Evolutionary conservation across 805 yeast genomes (phyloP).

Genomic region (Ogataea glucozyma): DNA sequence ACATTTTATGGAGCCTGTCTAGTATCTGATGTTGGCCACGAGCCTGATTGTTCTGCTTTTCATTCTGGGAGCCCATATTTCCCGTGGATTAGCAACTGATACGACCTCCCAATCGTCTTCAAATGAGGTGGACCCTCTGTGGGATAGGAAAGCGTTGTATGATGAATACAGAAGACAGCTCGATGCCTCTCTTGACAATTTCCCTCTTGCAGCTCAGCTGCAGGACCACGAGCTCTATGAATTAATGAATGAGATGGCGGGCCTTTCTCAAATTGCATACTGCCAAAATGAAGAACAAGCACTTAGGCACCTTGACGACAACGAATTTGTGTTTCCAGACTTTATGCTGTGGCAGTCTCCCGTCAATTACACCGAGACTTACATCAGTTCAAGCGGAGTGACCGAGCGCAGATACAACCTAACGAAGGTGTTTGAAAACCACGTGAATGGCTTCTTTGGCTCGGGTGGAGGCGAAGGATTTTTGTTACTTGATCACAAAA

Average conservation of each 20-base stretch:
- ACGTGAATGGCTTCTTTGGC: constrained; percentile 7
- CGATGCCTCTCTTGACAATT: constrained; percentile 15
- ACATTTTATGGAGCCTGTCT: too few relatives aligned
- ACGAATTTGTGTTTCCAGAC: constrained; percentile 18
- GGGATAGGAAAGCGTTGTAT: constrained; percentile 7
- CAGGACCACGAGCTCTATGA: constrained; percentile 12
- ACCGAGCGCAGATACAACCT: constrained; percentile 15
- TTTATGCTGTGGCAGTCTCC: constrained; percentile 9
- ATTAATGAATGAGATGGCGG: constrained; percentile 9
- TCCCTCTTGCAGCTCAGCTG: constrained; percentile 11
- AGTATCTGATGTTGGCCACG: too few relatives aligned
- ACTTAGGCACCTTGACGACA: constrained; percentile 7
- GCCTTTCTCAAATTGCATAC: constrained; percentile 23
- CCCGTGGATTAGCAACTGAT: neutral
- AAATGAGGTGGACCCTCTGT: neutral
- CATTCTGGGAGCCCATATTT: neutral
- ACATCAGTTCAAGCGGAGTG: neutral
- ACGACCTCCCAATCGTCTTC: neutral
- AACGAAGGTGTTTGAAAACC: constrained; percentile 12
- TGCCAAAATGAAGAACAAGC: constrained; percentile 21
- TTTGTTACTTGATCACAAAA: constrained; percentile 20
- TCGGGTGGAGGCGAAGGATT: constrained; percentile 29
- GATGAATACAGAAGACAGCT: constrained; percentile 15
- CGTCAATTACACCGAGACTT: constrained; percentile 14
- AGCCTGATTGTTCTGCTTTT: neutral